Percentiles rank a stretch among this genome's conserved stretches.
These are phyloP conservation scores for Kodamaea hsintzibuensis DNA, from an alignment of 805 yeast species.

Conservation along the genomic window DNA sequence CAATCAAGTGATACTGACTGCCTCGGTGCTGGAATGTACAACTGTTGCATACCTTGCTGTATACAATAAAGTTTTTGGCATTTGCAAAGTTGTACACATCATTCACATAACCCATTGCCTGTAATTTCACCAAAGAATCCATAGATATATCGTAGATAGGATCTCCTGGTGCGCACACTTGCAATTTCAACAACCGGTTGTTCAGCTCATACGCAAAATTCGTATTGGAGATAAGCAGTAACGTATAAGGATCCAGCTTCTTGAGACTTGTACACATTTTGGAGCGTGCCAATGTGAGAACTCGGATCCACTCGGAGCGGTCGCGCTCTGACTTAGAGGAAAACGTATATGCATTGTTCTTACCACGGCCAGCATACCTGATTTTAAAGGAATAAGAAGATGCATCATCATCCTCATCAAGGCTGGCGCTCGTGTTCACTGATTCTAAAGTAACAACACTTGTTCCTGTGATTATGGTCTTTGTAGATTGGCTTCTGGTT, in stretches of 20 bases:
- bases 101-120: slow-evolving; percentile 21
- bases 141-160: slow-evolving; percentile 42
- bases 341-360: slow-evolving; percentile 54
- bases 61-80: slow-evolving; percentile 25
- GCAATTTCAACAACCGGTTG: slow-evolving; percentile 51
- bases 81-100: slow-evolving; percentile 26
- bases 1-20: slow-evolving; percentile 52
- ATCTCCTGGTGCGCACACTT: slow-evolving; percentile 52
- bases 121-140: slow-evolving; percentile 23
- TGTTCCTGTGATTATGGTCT: not conserved
- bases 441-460: not conserved
- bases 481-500: not conserved
- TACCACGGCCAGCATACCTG: slow-evolving; percentile 56
- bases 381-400: slow-evolving; percentile 49
- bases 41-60: slow-evolving; percentile 44
- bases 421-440: not conserved
- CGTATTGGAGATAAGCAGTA: slow-evolving; percentile 55
- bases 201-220: slow-evolving; percentile 65
- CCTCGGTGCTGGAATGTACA: slow-evolving; percentile 47
- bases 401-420: slow-evolving; percentile 26
- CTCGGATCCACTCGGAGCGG: slow-evolving; percentile 57
- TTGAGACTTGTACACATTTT: slow-evolving; percentile 27
- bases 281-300: slow-evolving; percentile 50
- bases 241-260: slow-evolving; percentile 53
- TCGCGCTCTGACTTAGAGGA: slow-evolving; percentile 49